phyloP scores from a whole-genome alignment of 2,329 filamentous ascomycete species.

The Pezicula carpinea region DNA sequence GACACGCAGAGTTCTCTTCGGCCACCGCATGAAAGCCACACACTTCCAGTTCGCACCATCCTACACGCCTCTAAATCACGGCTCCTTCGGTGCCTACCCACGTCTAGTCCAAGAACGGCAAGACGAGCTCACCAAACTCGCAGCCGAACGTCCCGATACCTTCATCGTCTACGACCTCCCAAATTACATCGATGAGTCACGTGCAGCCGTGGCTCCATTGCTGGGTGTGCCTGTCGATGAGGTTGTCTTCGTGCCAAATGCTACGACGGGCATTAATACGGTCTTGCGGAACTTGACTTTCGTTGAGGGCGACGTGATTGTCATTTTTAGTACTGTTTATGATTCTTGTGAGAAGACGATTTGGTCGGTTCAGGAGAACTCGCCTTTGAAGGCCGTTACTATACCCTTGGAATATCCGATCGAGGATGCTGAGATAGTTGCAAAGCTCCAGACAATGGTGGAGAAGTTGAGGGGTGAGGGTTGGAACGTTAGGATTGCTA shows the following conservation, averaged over 20 bases:
- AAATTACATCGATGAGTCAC: slow-evolving; percentile 56
- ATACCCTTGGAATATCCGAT: slow-evolving; percentile 65
- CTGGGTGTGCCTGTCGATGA: slow-evolving; percentile 62
- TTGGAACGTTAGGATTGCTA: slow-evolving; percentile 60
- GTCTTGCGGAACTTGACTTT: slow-evolving; percentile 70
- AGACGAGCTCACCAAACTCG: slow-evolving; percentile 55
- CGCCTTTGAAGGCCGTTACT: slow-evolving; percentile 5
- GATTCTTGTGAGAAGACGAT: slow-evolving; percentile 71
- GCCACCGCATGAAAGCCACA: slow-evolving; percentile 15
- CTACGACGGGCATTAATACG: slow-evolving; percentile 72
- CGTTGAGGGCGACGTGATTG: slow-evolving; percentile 61
- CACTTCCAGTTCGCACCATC: slow-evolving; percentile 20
- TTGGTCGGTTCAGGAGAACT: slow-evolving; percentile 18
- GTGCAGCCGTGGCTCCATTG: slow-evolving; percentile 57
- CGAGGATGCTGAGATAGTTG: slow-evolving; percentile 61
- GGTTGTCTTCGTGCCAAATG: slow-evolving; percentile 75
- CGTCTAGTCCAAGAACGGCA: slow-evolving; percentile 56
- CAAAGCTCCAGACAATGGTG: slow-evolving; percentile 54
- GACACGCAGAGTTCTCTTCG: slow-evolving; percentile 17
- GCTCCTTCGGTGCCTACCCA: slow-evolving; percentile 78
- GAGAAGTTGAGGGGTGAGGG: slow-evolving; percentile 45
- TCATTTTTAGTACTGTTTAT: slow-evolving; percentile 77
- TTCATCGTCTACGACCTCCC: slow-evolving; percentile 70
- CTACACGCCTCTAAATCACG: slow-evolving; percentile 31
- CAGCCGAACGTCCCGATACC: slow-evolving; percentile 64